These are phyloP conservation scores for Schizosaccharomyces octosporus DNA, from an alignment of 805 yeast genomes.

Conservation along the genomic window DNA sequence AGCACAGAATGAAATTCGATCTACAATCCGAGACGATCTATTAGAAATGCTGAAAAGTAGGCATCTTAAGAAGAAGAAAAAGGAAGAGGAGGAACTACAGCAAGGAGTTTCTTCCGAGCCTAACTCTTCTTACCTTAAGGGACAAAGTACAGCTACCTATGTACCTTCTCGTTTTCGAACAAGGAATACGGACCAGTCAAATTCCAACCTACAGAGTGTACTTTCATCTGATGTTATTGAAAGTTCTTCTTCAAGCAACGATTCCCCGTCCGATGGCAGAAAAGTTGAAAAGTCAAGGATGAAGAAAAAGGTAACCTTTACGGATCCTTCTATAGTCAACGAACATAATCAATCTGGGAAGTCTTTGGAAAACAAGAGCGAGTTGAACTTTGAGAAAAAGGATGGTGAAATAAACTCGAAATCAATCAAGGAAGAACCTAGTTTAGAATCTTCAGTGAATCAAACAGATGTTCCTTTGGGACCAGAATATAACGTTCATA, in stretches of 20 bases:
- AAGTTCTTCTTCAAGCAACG: not conserved
- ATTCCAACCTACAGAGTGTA: not conserved
- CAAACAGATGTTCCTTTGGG: too few relatives aligned
- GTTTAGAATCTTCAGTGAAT: too few relatives aligned
- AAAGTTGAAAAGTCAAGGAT: too few relatives aligned
- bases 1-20: constrained; percentile 6
- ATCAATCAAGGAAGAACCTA: too few relatives aligned
- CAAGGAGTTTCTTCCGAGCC: not conserved
- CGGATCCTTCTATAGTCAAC: too few relatives aligned
- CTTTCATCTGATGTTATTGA: not conserved
- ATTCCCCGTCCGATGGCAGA: too few relatives aligned
- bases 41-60: constrained; percentile 4
- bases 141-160: not conserved
- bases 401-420: too few relatives aligned
- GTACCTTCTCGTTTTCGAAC: not conserved
- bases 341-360: too few relatives aligned
- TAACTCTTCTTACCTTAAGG: not conserved
- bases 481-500: constrained; percentile 3
- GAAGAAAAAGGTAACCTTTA: too few relatives aligned
- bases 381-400: too few relatives aligned
- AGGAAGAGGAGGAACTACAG: not conserved
- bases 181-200: not conserved
- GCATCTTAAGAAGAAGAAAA: not conserved
- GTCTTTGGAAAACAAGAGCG: too few relatives aligned
- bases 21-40: constrained; percentile 6